Evolutionary conservation across 2,329 filamentous ascomycete genomes (phyloP), one percentile per base, ranked within the genome.

Genomic region (Ceratocystis colombiana): DNA sequence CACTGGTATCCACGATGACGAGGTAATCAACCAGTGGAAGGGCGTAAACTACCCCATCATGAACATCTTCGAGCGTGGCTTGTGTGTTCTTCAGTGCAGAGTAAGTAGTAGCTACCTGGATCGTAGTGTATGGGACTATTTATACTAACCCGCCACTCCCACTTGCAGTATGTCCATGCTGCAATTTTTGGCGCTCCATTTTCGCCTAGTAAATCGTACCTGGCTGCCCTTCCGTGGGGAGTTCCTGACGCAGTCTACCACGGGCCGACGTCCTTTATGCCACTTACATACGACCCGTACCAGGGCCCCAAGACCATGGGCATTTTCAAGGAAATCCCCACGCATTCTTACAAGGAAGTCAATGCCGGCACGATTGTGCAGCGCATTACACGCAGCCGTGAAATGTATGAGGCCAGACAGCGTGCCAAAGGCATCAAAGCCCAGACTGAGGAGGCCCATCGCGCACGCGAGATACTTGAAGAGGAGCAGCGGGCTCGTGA

Each of bases 41-140:
- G 93, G 94, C 45, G 82, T 96, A 72, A 99, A 99, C 78, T 99
- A 96, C 74, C 94, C 94, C 30, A 97, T 99, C 77, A 99, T 99
- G 94, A 99, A 97, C 79, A 92, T 96, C 67, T 96, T 93, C 72
- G 94, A 99, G 79, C 88, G 94, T 53, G 92, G 92, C 1, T 84
- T 99, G 25, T 99, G 94, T 74, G 93, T 97, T 37, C 79, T 97
- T 69, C 94, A 99, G 73, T 99, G 94, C 80, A 88, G 88, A 75
- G 90, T 93, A 79, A 72, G 83, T 75, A 30, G 46, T 8, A 50
- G 22, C n/a, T 12, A 50, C 6, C n/a, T 25, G 22, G 6, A 50
- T 20, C 17, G n/a, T n/a, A n/a, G 10, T 5, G n/a, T 10, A 25
- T 25, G 46, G n/a, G n/a, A 25, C n/a, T 22, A n/a, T n/a, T 50